These are phyloP conservation scores for Hydnum rufescens DNA, from an alignment of 768 basidiomycete genomes.

Conservation along the genomic window DNA sequence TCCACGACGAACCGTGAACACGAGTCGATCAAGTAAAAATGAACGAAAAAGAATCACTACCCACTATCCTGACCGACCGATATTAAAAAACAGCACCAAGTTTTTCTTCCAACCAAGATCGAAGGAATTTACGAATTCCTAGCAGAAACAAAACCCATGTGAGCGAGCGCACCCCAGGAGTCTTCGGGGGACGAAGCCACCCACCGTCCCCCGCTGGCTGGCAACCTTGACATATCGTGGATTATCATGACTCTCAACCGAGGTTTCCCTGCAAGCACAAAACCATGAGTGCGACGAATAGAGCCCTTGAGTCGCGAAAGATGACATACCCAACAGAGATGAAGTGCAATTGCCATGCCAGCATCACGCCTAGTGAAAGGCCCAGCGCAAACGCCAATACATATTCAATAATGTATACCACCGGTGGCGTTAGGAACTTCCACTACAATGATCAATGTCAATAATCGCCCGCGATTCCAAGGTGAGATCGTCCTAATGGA, in stretches of 20 bases:
- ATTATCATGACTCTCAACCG: slow-evolving; percentile 80
- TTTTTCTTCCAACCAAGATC: slow-evolving; percentile 63
- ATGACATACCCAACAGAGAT: slow-evolving; percentile 26
- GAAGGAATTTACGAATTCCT: slow-evolving; percentile 81
- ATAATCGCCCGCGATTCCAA: slow-evolving; percentile 10
- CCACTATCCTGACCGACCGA: slow-evolving; percentile 64
- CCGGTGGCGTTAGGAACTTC: slow-evolving; percentile 42
- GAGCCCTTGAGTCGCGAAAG: too few species aligned
- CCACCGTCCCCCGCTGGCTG: slow-evolving; percentile 44
- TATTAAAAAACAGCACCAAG: slow-evolving; percentile 69
- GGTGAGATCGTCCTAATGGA: too few species aligned
- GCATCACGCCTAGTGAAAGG: slow-evolving; percentile 54
- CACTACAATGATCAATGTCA: slow-evolving; percentile 22
- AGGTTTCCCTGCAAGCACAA: slow-evolving; percentile 36
- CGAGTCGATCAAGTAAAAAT: neutral
- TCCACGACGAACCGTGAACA: slow-evolving; percentile 41
- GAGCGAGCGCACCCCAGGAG: neutral
- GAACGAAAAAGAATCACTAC: slow-evolving; percentile 17
- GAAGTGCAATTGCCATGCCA: slow-evolving; percentile 51
- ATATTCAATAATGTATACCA: slow-evolving; percentile 54
- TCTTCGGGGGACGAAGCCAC: slow-evolving; percentile 12
- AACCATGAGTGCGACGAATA: neutral
- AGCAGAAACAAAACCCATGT: neutral
- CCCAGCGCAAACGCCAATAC: slow-evolving; percentile 58
- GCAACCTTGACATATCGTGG: slow-evolving; percentile 56